Evolutionary conservation across 2,329 filamentous ascomycete species (phyloP).

Genomic region (Xylaria sp.): DNA sequence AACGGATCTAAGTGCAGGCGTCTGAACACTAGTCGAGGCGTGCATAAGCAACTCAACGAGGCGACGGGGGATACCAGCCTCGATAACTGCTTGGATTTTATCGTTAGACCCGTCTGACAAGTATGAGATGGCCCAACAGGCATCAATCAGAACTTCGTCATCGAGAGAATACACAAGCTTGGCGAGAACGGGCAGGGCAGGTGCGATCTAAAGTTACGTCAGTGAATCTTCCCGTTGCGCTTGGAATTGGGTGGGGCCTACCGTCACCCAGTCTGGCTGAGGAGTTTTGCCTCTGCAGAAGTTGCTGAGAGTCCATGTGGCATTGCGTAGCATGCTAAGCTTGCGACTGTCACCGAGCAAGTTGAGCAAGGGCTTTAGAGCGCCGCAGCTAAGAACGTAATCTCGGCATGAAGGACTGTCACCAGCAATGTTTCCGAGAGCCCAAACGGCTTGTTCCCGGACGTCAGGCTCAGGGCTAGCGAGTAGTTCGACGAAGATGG

Average conservation of each 20-base stretch:
- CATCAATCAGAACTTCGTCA: slow-evolving; percentile 97
- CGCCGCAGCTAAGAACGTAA: slow-evolving; percentile 91
- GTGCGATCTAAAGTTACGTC: slow-evolving; percentile 75
- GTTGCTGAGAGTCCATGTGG: slow-evolving; percentile 99
- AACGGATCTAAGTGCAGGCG: slow-evolving; percentile 93
- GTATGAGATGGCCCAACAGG: slow-evolving; percentile 99
- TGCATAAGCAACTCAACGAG: slow-evolving; percentile 98
- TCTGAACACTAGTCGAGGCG: slow-evolving; percentile 97
- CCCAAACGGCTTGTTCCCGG: slow-evolving; percentile 97
- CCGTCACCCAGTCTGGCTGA: slow-evolving; percentile 96
- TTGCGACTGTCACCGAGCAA: slow-evolving; percentile 97
- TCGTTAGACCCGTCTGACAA: slow-evolving; percentile 98
- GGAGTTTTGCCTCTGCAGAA: slow-evolving; percentile 99
- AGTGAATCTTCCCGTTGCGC: slow-evolving; percentile 15
- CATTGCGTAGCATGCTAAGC: slow-evolving; percentile 98
- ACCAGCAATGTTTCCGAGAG: slow-evolving; percentile 97
- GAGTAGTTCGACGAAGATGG: slow-evolving; percentile 97
- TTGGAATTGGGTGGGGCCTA: slow-evolving; percentile 58
- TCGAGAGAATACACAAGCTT: slow-evolving; percentile 99
- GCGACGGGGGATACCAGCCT: slow-evolving; percentile 95
- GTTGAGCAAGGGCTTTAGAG: slow-evolving; percentile 87
- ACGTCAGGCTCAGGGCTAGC: slow-evolving; percentile 97
- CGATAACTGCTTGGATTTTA: slow-evolving; percentile 99
- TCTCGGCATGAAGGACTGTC: slow-evolving; percentile 98
- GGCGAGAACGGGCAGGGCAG: slow-evolving; percentile 91